Evolutionary conservation across 352 stramenopile genomes (phyloP), one percentile per base, ranked within the genome.

Genomic region (Phytophthora pseudosyringae): DNA sequence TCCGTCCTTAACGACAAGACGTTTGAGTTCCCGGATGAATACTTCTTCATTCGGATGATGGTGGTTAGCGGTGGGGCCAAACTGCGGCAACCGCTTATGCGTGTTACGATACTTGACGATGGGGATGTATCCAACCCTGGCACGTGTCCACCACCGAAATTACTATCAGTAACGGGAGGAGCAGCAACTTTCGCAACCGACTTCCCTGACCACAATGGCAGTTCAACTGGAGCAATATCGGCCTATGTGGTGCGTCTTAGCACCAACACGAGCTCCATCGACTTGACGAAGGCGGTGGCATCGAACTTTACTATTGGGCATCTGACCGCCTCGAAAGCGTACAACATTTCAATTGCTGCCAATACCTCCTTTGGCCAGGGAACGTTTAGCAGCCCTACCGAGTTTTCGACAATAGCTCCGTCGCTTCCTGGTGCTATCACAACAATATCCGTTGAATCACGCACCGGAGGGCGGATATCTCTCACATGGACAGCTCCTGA

Each of bases 1-100:
- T 59, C 69, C 3, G 90, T 93, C 33, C 73, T 89, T 13, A 90
- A 90, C 36, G 81, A 90, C 54, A 72, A 74, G 6, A 54, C 78
- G 9, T 89, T 69, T 32, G 73, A 90, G 43, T 79, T 57, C 32
- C 81, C 79, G 1, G 74, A 89, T 47, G 78, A 89, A 38, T 63
- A 54, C 8, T 84, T 90, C 39, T 64, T 71, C n/a, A 71, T 78
- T 16, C 35, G 64, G 16, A 75, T 86, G 26, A 35, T 46, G 5
- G 28, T 86, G 7, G 8, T 45, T 1, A 69, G 18, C 35, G 73
- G 76, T 11, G 76, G 76, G 12, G 80, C 73, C 0, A 59, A 50
- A 15, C 43, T 76, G 5, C 44, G 43, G 0, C 52, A 54, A 10
- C 54, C 57, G 15, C n/a, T 39, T 1, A 63, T 59, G 7, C 48